These are phyloP conservation scores for Xylaria acuta DNA, from an alignment of 495 filamentous ascomycete species.

Conservation along the genomic window DNA sequence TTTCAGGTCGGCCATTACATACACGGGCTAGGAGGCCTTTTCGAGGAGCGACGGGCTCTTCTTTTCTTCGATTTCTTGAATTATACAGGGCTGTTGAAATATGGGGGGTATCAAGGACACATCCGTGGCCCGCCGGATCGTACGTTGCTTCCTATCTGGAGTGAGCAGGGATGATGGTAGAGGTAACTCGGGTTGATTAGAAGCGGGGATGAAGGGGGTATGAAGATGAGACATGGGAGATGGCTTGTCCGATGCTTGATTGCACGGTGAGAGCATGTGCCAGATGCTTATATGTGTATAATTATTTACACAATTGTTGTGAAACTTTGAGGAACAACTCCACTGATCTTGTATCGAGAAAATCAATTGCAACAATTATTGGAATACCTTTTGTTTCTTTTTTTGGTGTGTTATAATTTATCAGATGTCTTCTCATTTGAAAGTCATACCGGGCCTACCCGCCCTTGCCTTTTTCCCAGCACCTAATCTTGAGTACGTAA, in stretches of 20 bases:
- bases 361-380: not conserved
- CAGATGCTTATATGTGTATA: slow-evolving; percentile 2
- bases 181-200: not conserved
- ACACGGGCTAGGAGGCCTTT: slow-evolving; percentile 9
- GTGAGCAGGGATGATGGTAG: not conserved
- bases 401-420: not conserved
- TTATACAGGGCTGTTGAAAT: slow-evolving; percentile 2
- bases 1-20: slow-evolving; percentile 12
- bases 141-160: not conserved
- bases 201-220: not conserved
- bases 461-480: not conserved
- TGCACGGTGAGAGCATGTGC: not conserved
- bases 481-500: not conserved
- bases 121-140: not conserved
- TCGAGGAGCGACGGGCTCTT: not conserved
- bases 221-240: slow-evolving; percentile 15
- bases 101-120: not conserved
- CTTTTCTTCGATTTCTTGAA: slow-evolving; percentile 6
- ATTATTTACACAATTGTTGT: not conserved
- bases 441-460: not conserved
- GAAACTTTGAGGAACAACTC: slow-evolving; percentile 9
- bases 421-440: not conserved
- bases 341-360: not conserved
- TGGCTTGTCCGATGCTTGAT: not conserved
- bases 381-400: not conserved